Evolutionary conservation across 2,329 filamentous ascomycete genomes (phyloP).

Genomic region (Pseudogymnoascus sp.): DNA sequence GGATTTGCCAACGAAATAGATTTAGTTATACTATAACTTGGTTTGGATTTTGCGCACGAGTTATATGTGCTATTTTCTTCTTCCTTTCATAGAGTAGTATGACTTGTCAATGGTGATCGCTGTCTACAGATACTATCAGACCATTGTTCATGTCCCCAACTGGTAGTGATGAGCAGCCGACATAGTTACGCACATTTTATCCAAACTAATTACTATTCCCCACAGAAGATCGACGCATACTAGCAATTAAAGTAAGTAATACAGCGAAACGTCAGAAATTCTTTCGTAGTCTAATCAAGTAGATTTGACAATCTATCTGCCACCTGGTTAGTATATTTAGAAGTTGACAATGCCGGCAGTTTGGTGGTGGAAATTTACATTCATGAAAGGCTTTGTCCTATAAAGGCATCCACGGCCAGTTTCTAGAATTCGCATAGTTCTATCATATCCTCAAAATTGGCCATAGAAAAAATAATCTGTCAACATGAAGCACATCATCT

Average conservation of each 20-base stretch:
- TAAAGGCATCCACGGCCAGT: neutral
- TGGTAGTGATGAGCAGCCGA: neutral
- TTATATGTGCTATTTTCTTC: neutral
- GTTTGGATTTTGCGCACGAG: too few relatives aligned
- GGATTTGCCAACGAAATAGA: too few relatives aligned
- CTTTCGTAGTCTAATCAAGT: neutral
- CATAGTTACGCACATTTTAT: neutral
- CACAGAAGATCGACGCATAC: neutral
- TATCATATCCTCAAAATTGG: neutral
- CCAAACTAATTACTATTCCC: neutral
- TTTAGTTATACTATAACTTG: too few relatives aligned
- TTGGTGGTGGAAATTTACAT: neutral
- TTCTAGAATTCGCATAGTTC: neutral
- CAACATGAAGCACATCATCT: neutral
- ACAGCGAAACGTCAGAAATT: neutral
- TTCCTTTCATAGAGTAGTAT: neutral
- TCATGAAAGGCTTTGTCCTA: neutral
- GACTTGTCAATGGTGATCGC: neutral
- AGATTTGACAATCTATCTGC: constrained; percentile 3
- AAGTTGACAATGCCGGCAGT: neutral
- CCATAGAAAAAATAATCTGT: neutral
- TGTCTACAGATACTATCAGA: neutral
- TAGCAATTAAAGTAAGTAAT: neutral
- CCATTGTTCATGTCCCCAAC: neutral
- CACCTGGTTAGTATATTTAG: neutral